Base-by-base conservation (phyloP, 2,329 filamentous ascomycete species). In the Diplodia scrobiculata region DNA sequence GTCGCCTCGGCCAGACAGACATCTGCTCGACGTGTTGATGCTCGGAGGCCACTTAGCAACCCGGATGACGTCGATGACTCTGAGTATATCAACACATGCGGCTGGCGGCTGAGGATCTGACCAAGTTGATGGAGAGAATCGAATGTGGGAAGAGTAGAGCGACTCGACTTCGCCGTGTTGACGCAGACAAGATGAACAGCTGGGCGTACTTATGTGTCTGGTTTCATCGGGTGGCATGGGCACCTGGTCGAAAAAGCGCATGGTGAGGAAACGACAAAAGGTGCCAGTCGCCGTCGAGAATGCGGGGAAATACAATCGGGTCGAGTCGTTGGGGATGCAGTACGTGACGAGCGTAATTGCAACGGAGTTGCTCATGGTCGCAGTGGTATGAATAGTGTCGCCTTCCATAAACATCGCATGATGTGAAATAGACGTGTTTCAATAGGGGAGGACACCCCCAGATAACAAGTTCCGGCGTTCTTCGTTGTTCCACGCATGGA, bases 141-240 rank as follows among this genome's bases (percentile, higher is more conserved):
- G 67, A 55, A 83, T 83, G 25, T 25, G 25, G 25, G 0, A 25
- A 25, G 25, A 3, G 3, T 25, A 25, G 25, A 25, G 25, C 25
- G 25, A 25, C 25, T 25, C 67, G 82, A 82, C 63, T 77, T 85
- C 68, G 78, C 82, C 1, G 85, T 85, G 66, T 86, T 38, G 83
- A 86, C 70, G 84, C 83, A 4, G 81, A 82, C 55, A 83, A 82
- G 74, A 74, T 75, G 53, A 80, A 82, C 68, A 82, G 83, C 66
- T 81, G 77, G 71, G 76, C 74, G 0, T 74, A 77, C 21, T 68
- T 85, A 32, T 79, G 80, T 50, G 78, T 84, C 3, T 83, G 85
- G 71, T 84, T 85, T 34, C 71, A 79, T 84, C 2, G 80, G 85
- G 7, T 70, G 75, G 63, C 73, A 74, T 52, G 79, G 79, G 10